These are phyloP conservation scores for Hortiboletus flavorubellus DNA, from an alignment of 768 basidiomycete species.

Conservation along the genomic window DNA sequence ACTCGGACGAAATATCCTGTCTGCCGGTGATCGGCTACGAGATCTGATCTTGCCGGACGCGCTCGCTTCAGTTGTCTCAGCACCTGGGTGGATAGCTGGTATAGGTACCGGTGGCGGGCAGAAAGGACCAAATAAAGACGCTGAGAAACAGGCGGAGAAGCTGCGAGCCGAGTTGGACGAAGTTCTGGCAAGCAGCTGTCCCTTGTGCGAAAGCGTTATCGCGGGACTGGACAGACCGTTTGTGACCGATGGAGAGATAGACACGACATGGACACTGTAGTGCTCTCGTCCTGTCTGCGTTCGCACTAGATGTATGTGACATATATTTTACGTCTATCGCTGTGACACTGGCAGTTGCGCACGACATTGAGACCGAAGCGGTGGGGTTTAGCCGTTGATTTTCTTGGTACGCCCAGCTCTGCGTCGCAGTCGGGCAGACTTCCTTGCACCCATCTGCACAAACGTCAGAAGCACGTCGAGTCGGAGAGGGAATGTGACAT, in stretches of 20 bases:
- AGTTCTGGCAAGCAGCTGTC: constrained; percentile 84
- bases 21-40: constrained; percentile 84
- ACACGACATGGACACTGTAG: constrained; percentile 74
- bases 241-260: constrained; percentile 71
- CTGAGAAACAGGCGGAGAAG: constrained; percentile 63
- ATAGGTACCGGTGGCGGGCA: constrained; percentile 50
- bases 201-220: constrained; percentile 89
- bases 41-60: constrained; percentile 95
- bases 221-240: constrained; percentile 86
- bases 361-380: not conserved
- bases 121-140: constrained; percentile 43
- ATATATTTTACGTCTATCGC: constrained; percentile 9
- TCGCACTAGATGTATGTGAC: not conserved
- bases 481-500: not conserved
- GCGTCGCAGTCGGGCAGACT: constrained; percentile 67
- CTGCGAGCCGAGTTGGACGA: constrained; percentile 85
- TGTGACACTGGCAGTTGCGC: not conserved
- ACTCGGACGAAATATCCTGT: constrained; percentile 76
- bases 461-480: not conserved
- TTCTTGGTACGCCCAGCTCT: constrained; percentile 78
- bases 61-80: constrained; percentile 77
- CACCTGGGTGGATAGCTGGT: constrained; percentile 74
- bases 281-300: too few relatives aligned
- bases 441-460: constrained; percentile 74
- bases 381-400: constrained; percentile 57